phyloP scores from a whole-genome alignment of 2,329 filamentous ascomycete species.

The Geosmithia flava region DNA sequence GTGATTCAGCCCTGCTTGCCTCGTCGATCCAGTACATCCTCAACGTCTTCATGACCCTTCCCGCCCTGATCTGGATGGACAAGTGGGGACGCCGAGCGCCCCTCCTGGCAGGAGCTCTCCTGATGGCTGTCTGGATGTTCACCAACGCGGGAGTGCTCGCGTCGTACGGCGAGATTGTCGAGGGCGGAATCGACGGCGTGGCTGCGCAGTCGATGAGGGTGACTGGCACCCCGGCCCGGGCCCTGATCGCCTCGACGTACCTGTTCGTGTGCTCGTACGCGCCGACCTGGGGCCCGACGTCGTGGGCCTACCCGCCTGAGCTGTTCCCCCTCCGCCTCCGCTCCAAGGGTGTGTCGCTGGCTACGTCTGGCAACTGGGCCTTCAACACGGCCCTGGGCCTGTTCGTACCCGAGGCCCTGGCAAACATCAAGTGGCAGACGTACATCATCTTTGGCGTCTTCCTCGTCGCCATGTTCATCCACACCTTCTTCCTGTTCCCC shows the following conservation, averaged over 20 bases:
- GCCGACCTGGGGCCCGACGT: constrained; percentile 35
- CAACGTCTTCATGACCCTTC: constrained; percentile 69
- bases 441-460: constrained; percentile 12
- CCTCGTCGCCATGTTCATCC: constrained; percentile 20
- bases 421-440: constrained; percentile 9
- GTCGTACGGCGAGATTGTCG: constrained; percentile 26
- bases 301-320: constrained; percentile 18
- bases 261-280: constrained; percentile 42
- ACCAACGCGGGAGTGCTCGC: constrained; percentile 40
- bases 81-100: constrained; percentile 61
- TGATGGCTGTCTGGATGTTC: constrained; percentile 52
- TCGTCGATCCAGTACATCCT: constrained; percentile 54
- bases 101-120: constrained; percentile 50
- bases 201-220: constrained; percentile 33
- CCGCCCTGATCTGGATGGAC: constrained; percentile 63
- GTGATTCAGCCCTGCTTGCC: constrained; percentile 37
- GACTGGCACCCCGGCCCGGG: constrained; percentile 34
- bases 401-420: constrained; percentile 7
- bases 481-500: constrained; percentile 42
- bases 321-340: constrained; percentile 8
- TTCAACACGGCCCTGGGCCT: constrained; percentile 7
- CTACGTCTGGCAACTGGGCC: constrained; percentile 5
- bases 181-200: constrained; percentile 31
- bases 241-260: constrained; percentile 56
- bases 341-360: constrained; percentile 6